Percentiles rank a stretch among this genome's conserved stretches.
These are phyloP conservation scores for Clarkia xantiana DNA, from an alignment of 345 rosid genomes.

Conservation along the genomic window DNA sequence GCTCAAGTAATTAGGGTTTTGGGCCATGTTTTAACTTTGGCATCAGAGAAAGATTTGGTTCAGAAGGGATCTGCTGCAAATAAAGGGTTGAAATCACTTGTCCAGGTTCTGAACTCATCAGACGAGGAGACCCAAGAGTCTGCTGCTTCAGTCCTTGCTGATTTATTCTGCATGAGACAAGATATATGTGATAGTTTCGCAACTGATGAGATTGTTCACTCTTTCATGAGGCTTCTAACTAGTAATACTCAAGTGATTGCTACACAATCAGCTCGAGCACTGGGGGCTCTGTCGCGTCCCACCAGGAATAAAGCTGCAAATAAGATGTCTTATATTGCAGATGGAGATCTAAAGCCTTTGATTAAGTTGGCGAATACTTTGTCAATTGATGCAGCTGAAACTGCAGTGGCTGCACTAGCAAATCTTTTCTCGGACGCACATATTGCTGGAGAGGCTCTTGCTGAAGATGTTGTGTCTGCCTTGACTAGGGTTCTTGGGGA, in stretches of 20 bases:
- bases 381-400: slow-evolving; percentile 57
- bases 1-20: slow-evolving; percentile 48
- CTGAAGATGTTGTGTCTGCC: slow-evolving; percentile 69
- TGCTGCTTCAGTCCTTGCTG: slow-evolving; percentile 81
- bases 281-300: slow-evolving; percentile 67
- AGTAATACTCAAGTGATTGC: slow-evolving; percentile 56
- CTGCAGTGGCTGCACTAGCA: slow-evolving; percentile 73
- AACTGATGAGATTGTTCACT: slow-evolving; percentile 54
- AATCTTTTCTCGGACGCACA: slow-evolving; percentile 64
- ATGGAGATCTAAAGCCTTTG: slow-evolving; percentile 59
- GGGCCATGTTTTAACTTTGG: slow-evolving; percentile 70
- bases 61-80: slow-evolving; percentile 63
- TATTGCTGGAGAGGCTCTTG: slow-evolving; percentile 61
- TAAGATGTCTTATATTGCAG: slow-evolving; percentile 41
- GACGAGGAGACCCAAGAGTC: slow-evolving; percentile 65
- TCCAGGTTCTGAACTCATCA: slow-evolving; percentile 53
- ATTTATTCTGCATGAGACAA: slow-evolving; percentile 53
- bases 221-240: slow-evolving; percentile 60
- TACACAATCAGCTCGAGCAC: slow-evolving; percentile 60
- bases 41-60: slow-evolving; percentile 46
- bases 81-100: slow-evolving; percentile 55
- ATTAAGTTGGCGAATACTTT: slow-evolving; percentile 62
- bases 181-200: slow-evolving; percentile 68
- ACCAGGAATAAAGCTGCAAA: slow-evolving; percentile 35
- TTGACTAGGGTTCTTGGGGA: slow-evolving; percentile 72